phyloP scores from a whole-genome alignment of 352 stramenopile genomes.

The Globisporangium yorkense region DNA sequence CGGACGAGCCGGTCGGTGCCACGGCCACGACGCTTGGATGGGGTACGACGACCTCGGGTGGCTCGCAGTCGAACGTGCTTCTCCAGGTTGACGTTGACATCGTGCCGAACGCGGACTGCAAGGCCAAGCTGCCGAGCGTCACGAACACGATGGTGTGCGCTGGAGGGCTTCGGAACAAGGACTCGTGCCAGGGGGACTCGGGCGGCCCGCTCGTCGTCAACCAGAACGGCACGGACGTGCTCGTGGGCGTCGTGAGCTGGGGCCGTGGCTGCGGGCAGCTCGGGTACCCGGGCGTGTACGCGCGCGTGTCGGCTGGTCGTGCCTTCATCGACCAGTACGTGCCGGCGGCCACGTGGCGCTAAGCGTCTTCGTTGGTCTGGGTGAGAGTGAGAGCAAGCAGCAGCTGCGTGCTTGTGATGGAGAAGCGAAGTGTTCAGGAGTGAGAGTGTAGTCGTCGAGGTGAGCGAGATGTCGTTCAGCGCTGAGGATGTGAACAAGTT shows the following conservation, averaged over 20 bases:
- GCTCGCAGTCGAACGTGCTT: conserved; percentile 21
- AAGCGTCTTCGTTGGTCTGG: no score
- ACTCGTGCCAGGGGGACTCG: conserved; percentile 64
- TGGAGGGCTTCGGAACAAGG: conserved; percentile 29
- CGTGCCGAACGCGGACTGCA: conserved; percentile 35
- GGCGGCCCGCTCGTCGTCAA: conserved; percentile 32
- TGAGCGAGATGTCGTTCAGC: no score
- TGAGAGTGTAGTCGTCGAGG: no score
- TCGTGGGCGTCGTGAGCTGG: conserved; percentile 58
- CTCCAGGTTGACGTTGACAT: conserved; percentile 37
- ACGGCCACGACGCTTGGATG: conserved; percentile 19
- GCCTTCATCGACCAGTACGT: no score
- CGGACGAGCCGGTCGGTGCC: conserved; percentile 1
- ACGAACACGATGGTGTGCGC: conserved; percentile 56
- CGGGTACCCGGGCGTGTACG: conserved; percentile 45
- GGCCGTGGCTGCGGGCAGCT: conserved; percentile 38
- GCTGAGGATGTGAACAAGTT: no score
- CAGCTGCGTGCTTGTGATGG: no score
- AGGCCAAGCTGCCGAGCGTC: conserved; percentile 21
- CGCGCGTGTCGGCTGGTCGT: conserved; percentile 19
- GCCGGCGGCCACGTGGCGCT: no score
- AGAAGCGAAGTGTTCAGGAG: no score
- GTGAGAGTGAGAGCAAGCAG: no score
- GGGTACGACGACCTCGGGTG: conserved; percentile 20
- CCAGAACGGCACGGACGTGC: conserved; percentile 20